A percentile compares a stretch with the other conserved stretches of the same genome.
phyloP scores from a whole-genome alignment of 225 moss, liverwort and hornwort genomes.

The Lunularia cruciata region DNA sequence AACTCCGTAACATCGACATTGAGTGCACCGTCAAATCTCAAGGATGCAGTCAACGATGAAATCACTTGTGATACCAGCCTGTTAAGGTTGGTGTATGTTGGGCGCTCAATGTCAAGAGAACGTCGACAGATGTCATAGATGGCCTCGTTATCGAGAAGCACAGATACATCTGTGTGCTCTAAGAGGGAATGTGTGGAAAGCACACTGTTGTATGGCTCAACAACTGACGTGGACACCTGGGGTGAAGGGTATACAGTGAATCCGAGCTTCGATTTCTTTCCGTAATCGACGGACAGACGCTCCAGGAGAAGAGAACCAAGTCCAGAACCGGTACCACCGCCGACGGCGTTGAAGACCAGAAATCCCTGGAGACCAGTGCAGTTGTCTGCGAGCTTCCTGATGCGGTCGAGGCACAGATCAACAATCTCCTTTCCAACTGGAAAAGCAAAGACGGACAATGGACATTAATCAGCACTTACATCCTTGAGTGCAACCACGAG shows the following conservation, averaged over 20 bases:
- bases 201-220: no score
- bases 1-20: slow-evolving; percentile 74
- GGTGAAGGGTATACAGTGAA: slow-evolving; percentile 32
- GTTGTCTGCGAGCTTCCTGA: slow-evolving; percentile 27
- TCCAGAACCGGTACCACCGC: slow-evolving; percentile 11
- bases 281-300: slow-evolving; percentile 20
- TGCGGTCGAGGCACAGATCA: slow-evolving; percentile 28
- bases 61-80: slow-evolving; percentile 44
- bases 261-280: slow-evolving; percentile 20
- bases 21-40: slow-evolving; percentile 68
- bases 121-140: no score
- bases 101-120: slow-evolving; percentile 21
- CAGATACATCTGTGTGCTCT: slow-evolving; percentile 23
- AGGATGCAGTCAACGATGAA: slow-evolving; percentile 63
- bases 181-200: slow-evolving; percentile 19
- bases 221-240: slow-evolving; percentile 28
- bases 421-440: slow-evolving; percentile 37
- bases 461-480: background rate
- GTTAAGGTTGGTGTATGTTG: slow-evolving; percentile 18
- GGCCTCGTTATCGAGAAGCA: no score
- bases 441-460: background rate
- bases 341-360: no score
- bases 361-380: slow-evolving; percentile 32
- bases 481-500: no score
- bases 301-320: slow-evolving; percentile 24